Evolutionary conservation across 768 basidiomycete genomes (phyloP).

Genomic region (Tephrocybe sp.): DNA sequence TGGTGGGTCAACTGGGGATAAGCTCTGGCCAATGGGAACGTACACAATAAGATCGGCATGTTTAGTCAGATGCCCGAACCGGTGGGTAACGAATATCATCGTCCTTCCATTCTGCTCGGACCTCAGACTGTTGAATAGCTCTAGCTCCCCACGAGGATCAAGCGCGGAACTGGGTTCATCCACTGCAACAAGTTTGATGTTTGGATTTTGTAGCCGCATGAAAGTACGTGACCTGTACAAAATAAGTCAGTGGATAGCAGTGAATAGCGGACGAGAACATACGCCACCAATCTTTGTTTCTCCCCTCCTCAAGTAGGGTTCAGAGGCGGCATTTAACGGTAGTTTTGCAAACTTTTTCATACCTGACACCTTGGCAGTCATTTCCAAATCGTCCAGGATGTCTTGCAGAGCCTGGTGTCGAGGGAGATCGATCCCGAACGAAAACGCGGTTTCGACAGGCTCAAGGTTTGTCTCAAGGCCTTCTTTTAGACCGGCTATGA

Average conservation of each 20-base stretch:
- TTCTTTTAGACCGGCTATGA: conserved; percentile 28
- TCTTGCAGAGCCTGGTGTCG: conserved; percentile 14
- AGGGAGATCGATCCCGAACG: conserved; percentile 7
- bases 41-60: conserved; percentile 37
- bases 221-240: conserved; percentile 28
- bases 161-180: conserved; percentile 51
- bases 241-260: neutral
- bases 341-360: conserved; percentile 5
- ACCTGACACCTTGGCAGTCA: conserved; percentile 13
- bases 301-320: conserved; percentile 19
- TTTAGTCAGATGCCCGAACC: conserved; percentile 36
- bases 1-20: neutral
- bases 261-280: neutral
- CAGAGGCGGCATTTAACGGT: neutral
- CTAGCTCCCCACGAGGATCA: conserved; percentile 42
- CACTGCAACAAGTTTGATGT: conserved; percentile 36
- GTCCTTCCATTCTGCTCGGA: conserved; percentile 34
- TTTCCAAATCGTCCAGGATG: conserved; percentile 14
- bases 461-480: conserved; percentile 21
- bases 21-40: conserved; percentile 3
- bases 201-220: conserved; percentile 25
- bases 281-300: conserved; percentile 27
- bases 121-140: conserved; percentile 35
- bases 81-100: conserved; percentile 37
- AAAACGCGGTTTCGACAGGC: conserved; percentile 2